These are phyloP conservation scores for Hyaloscypha bicolor DNA, from an alignment of 495 filamentous ascomycete genomes.

Conservation along the genomic window DNA sequence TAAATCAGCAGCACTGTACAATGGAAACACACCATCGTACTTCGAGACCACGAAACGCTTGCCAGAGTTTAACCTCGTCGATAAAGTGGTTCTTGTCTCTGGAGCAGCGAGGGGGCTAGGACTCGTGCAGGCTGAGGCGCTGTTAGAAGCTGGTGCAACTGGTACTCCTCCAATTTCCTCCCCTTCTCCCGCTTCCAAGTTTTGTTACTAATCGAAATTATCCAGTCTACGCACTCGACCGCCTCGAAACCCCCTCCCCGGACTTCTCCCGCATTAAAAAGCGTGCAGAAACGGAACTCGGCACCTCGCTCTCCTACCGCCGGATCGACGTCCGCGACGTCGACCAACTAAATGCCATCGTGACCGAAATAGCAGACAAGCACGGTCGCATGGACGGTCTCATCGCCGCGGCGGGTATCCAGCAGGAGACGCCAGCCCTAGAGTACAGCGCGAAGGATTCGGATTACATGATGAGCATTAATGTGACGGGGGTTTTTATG, in stretches of 20 bases:
- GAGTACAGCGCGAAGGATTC: constrained; percentile 62
- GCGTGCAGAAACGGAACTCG: constrained; percentile 65
- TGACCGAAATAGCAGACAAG: constrained; percentile 67
- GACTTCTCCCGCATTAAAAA: constrained; percentile 61
- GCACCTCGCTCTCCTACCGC: constrained; percentile 73
- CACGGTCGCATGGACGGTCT: constrained; percentile 79
- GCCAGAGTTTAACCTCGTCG: constrained; percentile 77
- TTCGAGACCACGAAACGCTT: constrained; percentile 39
- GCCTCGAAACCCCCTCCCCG: constrained; percentile 43
- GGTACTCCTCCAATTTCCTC: constrained; percentile 35
- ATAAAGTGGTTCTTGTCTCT: constrained; percentile 77
- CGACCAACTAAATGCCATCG: constrained; percentile 62
- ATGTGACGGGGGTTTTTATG: constrained; percentile 77
- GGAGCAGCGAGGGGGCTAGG: constrained; percentile 81
- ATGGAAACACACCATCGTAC: constrained; percentile 14
- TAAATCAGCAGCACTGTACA: constrained; percentile 3
- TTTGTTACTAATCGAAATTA: background rate
- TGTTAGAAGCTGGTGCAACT: constrained; percentile 78
- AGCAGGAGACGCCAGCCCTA: constrained; percentile 70
- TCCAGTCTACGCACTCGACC: constrained; percentile 60
- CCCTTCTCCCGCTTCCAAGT: background rate
- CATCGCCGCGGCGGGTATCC: constrained; percentile 80
- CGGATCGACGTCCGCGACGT: constrained; percentile 86
- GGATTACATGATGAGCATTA: constrained; percentile 71
- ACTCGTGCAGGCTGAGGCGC: constrained; percentile 74